phyloP scores from a whole-genome alignment of 2,329 filamentous ascomycete species.

The Colletotrichum godetiae region DNA sequence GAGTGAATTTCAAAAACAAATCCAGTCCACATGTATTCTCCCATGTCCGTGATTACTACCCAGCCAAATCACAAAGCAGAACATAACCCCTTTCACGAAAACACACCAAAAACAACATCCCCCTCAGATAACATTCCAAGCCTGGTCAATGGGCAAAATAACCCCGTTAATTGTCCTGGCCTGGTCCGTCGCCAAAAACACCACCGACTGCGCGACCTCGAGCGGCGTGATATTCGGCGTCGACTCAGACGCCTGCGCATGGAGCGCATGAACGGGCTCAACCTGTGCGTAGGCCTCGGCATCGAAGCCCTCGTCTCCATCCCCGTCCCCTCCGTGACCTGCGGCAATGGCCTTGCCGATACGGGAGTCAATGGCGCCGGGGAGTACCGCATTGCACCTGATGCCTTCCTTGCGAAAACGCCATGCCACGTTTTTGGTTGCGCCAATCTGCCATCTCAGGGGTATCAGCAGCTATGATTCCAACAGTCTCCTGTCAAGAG shows the following conservation, averaged over 20 bases:
- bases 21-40: too few species aligned
- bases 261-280: constrained; percentile 45
- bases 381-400: constrained; percentile 40
- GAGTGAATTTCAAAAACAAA: background rate
- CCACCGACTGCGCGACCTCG: constrained; percentile 50
- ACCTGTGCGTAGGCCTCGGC: constrained; percentile 39
- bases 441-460: constrained; percentile 47
- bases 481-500: background rate
- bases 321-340: constrained; percentile 33
- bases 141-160: constrained; percentile 48
- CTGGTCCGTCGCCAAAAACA: constrained; percentile 49
- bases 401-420: constrained; percentile 56
- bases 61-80: background rate
- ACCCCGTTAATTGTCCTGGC: constrained; percentile 49
- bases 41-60: background rate
- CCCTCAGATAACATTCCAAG: constrained; percentile 47
- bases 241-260: constrained; percentile 39
- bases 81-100: background rate
- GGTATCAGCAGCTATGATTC: background rate
- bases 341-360: constrained; percentile 42
- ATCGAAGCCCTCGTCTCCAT: constrained; percentile 40
- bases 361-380: constrained; percentile 45
- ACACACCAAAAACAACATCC: background rate
- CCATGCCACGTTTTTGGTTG: constrained; percentile 60
- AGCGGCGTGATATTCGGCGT: constrained; percentile 41